phyloP scores from a whole-genome alignment of 257 asterid species.

The Capsicum pubescens region DNA sequence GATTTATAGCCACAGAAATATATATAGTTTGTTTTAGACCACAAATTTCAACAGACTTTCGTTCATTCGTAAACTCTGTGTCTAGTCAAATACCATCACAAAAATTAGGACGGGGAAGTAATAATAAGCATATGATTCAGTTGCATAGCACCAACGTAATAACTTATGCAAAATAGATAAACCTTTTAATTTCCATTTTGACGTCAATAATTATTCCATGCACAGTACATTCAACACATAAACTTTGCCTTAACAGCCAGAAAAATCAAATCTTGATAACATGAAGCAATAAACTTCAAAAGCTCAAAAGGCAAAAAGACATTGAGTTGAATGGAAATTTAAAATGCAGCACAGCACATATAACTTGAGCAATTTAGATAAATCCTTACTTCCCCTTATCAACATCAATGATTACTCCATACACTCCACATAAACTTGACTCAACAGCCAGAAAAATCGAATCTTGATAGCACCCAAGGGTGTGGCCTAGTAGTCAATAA shows the following conservation, averaged over 20 bases:
- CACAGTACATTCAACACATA: neutral
- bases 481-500: no score
- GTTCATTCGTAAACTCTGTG: neutral
- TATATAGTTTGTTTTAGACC: neutral
- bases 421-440: neutral
- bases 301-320: neutral
- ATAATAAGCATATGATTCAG: neutral
- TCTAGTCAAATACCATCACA: neutral
- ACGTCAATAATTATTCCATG: neutral
- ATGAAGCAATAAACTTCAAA: neutral
- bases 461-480: neutral
- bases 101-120: neutral
- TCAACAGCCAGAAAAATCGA: neutral
- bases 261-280: constrained; percentile 1
- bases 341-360: no score
- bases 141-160: neutral
- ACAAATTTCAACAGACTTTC: no score
- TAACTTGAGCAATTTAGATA: neutral
- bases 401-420: neutral
- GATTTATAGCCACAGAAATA: neutral
- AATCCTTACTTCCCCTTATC: neutral
- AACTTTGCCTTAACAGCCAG: neutral
- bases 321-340: neutral
- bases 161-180: neutral
- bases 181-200: neutral